Conservation (phyloP, 2,329 filamentous ascomycete species). For the Cordyceps cateniannulata region DNA sequence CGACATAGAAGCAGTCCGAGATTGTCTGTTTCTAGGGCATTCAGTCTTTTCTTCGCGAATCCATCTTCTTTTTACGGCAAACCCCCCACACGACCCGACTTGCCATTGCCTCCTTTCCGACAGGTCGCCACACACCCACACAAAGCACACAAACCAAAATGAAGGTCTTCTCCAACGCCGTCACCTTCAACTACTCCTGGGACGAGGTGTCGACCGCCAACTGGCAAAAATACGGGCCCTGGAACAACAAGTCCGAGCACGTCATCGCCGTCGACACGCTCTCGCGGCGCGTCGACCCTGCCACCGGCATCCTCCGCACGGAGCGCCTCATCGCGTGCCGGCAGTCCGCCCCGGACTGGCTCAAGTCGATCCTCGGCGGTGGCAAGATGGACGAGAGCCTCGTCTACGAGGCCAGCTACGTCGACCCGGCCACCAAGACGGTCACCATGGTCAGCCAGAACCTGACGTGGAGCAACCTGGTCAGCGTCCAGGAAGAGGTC, state of each 20-base stretch:
- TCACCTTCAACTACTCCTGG: constrained; percentile 97
- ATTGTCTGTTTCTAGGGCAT: constrained; percentile 3
- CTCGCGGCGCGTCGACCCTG: constrained; percentile 54
- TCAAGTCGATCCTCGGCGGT: constrained; percentile 76
- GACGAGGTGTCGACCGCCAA: constrained; percentile 95
- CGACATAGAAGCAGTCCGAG: neutral
- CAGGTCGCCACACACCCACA: constrained; percentile 17
- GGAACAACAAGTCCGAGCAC: constrained; percentile 98
- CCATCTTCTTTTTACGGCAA: neutral
- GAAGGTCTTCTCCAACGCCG: constrained; percentile 90
- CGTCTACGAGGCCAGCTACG: constrained; percentile 93
- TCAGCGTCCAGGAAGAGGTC: constrained; percentile 90
- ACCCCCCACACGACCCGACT: neutral
- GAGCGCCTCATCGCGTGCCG: constrained; percentile 58
- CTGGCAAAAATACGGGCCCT: constrained; percentile 98
- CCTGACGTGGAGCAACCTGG: constrained; percentile 83
- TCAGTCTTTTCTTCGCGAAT: neutral
- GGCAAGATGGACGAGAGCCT: constrained; percentile 68
- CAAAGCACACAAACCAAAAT: constrained; percentile 41
- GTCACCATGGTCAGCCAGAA: constrained; percentile 97
- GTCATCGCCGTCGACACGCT: constrained; percentile 94
- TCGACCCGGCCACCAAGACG: constrained; percentile 74
- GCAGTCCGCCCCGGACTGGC: constrained; percentile 67
- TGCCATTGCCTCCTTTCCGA: neutral
- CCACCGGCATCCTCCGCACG: constrained; percentile 54